Percentiles rank a stretch among this genome's conserved stretches.
Evolutionary conservation across 139 green algal species (phyloP).

Genomic region (Haematococcus sp.): DNA sequence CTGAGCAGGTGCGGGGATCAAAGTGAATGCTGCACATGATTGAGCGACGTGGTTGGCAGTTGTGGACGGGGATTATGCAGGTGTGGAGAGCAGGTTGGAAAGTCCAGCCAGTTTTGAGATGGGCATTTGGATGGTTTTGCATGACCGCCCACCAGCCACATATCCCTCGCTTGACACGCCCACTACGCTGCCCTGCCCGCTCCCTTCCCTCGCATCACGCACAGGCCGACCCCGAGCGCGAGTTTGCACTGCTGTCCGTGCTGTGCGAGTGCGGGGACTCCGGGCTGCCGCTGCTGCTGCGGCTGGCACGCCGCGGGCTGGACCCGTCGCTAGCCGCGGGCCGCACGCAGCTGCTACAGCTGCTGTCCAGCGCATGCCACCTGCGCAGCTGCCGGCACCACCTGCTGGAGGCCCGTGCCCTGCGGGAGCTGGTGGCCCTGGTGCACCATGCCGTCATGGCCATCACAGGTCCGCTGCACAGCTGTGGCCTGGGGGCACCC

Average conservation of each 20-base stretch:
- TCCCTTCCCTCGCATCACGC: not conserved
- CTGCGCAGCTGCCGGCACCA: conserved; percentile 33
- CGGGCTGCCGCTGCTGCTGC: conserved; percentile 40
- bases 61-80: too few relatives aligned
- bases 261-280: conserved; percentile 26
- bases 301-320: conserved; percentile 21
- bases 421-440: conserved; percentile 27
- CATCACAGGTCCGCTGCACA: conserved; percentile 18
- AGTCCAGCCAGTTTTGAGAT: too few relatives aligned
- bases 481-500: too few relatives aligned
- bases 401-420: conserved; percentile 38
- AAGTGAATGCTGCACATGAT: too few relatives aligned
- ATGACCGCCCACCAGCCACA: too few relatives aligned
- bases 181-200: too few relatives aligned
- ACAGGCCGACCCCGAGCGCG: conserved; percentile 37
- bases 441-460: conserved; percentile 20
- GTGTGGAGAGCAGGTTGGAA: not conserved
- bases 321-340: not conserved
- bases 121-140: too few relatives aligned
- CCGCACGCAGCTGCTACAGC: conserved; percentile 18
- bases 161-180: too few relatives aligned
- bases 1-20: too few relatives aligned
- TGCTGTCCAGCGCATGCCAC: conserved; percentile 10
- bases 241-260: conserved; percentile 36
- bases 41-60: too few relatives aligned